Evolutionary conservation across 371 early-diverging fungal species (phyloP).

Genomic region (Entomophthora muscae): DNA sequence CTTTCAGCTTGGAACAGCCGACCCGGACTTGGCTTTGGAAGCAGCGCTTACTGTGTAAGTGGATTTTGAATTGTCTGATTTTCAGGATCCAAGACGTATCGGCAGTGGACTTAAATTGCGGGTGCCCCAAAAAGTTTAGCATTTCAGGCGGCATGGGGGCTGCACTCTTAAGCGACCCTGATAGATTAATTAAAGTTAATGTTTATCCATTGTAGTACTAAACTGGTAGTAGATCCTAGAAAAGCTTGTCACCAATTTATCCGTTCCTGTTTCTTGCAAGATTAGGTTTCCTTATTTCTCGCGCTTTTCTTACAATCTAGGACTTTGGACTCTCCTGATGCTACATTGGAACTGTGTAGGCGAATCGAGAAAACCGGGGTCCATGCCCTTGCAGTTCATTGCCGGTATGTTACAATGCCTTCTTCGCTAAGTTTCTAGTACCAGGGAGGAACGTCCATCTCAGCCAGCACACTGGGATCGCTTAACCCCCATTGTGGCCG

Average conservation of each 20-base stretch:
- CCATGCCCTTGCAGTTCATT: constrained; percentile 77
- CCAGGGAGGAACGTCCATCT: constrained; percentile 47
- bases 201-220: neutral
- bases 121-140: constrained; percentile 91
- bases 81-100: constrained; percentile 43
- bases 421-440: constrained; percentile 17
- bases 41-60: constrained; percentile 69
- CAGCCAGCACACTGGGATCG: constrained; percentile 74
- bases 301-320: constrained; percentile 15
- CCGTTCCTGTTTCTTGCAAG: constrained; percentile 65
- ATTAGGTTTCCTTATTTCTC: constrained; percentile 21
- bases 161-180: constrained; percentile 71
- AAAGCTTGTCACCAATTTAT: constrained; percentile 48
- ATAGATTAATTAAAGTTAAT: constrained; percentile 40
- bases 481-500: constrained; percentile 46
- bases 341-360: constrained; percentile 63
- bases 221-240: constrained; percentile 36
- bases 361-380: constrained; percentile 76
- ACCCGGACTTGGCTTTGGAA: constrained; percentile 66
- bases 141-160: constrained; percentile 93
- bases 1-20: constrained; percentile 67
- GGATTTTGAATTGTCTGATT: neutral
- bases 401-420: constrained; percentile 32
- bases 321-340: constrained; percentile 42
- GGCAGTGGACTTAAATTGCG: constrained; percentile 90